phyloP scores from a whole-genome alignment of 306 rosid species.

The Rubus parviflorus region DNA sequence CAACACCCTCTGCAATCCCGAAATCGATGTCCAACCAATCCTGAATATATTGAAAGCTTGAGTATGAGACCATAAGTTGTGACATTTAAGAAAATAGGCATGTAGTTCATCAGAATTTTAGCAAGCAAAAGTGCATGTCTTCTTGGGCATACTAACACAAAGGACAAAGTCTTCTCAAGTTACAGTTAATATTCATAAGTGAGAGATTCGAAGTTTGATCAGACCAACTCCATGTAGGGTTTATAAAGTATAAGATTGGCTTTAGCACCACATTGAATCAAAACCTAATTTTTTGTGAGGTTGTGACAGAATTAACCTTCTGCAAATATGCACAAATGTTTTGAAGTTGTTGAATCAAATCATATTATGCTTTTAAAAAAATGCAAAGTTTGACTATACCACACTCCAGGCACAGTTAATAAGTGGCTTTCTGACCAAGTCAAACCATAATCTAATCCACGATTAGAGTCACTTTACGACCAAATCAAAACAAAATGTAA shows the following conservation, averaged over 20 bases:
- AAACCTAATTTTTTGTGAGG: neutral
- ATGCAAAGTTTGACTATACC: neutral
- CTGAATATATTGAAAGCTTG: slow-evolving; percentile 40
- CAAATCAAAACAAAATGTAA: neutral
- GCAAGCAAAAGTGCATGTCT: slow-evolving; percentile 3
- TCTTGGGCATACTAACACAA: neutral
- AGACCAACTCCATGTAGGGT: neutral
- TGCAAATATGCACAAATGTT: neutral
- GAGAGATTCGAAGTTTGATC: neutral
- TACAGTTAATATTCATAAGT: neutral
- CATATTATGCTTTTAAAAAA: neutral
- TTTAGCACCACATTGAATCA: neutral
- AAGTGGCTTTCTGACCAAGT: neutral
- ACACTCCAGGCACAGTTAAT: neutral
- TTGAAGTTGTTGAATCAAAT: neutral
- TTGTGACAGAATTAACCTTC: neutral
- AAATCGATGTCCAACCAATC: slow-evolving; percentile 99
- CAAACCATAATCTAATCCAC: neutral
- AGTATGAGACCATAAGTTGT: slow-evolving; percentile 34
- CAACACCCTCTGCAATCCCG: slow-evolving; percentile 95
- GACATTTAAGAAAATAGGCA: slow-evolving; percentile 12
- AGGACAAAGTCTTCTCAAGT: neutral
- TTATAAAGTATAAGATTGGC: neutral
- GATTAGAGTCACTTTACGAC: neutral
- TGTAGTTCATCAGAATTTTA: slow-evolving; percentile 6